Base-by-base conservation (phyloP, 768 basidiomycete species). In the Pleurotus tuoliensis region DNA sequence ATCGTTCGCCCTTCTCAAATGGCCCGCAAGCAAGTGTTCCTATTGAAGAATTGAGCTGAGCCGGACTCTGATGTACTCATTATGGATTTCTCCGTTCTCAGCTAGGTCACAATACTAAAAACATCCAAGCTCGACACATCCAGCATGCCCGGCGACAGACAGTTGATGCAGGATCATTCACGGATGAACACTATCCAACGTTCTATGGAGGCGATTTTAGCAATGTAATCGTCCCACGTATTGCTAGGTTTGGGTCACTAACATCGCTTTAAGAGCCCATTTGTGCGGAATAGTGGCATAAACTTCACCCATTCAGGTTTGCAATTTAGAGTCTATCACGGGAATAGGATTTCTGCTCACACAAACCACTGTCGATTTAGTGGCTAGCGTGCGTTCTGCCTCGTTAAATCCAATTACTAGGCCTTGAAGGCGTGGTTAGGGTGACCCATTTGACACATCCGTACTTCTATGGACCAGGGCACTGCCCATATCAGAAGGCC, bases 401-500 rank as follows among this genome's bases (percentile, higher is more conserved):
- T 7, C 18, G 47, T 47, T 27, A 16, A 20, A 20, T 18, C 13
- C 9, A 2, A 18, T 4, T 40, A 38, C 34, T 48, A 8, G 53
- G 45, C 20, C 7, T 4, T 38, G 38, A 12, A 27, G 2, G 41
- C 30, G 11, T 25, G 37, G 38, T 49, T 58, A 82, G 76, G 82
- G 82, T 5, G 81, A 84, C 61, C 82, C 83, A 3, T 73, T 79
- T 47, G 78, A 79, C 57, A 73, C 71, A 16, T 82, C 81, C 20
- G 73, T 83, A 37, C 71, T 82, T 38, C 72, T 83, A 15, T 85
- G 83, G 82, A 85, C 82, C 2, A 79, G 81, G 20, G 80, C 82
- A 2, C 69, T 72, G 16, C 75, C 79, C 3, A 60, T 68, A 18
- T 69, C 70, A 16, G 58, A 64, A 30, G 59, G 57, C 20, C 66